Percentiles rank a stretch among this genome's conserved stretches.
Evolutionary conservation across 768 basidiomycete species (phyloP).

Genomic region (Tricholomella constricta): DNA sequence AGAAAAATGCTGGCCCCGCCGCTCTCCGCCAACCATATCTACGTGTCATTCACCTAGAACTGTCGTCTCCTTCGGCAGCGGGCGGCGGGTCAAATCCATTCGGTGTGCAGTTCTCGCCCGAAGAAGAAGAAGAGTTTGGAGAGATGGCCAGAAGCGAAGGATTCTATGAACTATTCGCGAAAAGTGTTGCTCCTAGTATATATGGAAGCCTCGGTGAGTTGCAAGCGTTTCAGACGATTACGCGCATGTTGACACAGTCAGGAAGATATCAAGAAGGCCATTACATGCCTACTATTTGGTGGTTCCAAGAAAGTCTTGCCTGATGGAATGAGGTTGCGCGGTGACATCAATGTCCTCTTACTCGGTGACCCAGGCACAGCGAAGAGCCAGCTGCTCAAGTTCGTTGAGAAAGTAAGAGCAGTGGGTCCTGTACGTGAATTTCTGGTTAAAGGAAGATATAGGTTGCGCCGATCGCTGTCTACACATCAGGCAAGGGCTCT

Average conservation of each 20-base stretch:
- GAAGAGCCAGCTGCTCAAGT: constrained; percentile 96
- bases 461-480: constrained; percentile 98
- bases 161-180: constrained; percentile 92
- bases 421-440: background rate
- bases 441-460: constrained; percentile 26
- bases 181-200: constrained; percentile 95
- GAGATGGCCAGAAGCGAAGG: constrained; percentile 86
- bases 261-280: constrained; percentile 96
- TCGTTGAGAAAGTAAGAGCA: constrained; percentile 84
- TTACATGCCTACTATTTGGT: constrained; percentile 93
- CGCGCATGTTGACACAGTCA: constrained; percentile 11
- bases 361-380: constrained; percentile 99
- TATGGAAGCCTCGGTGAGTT: constrained; percentile 86
- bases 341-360: constrained; percentile 96
- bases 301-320: constrained; percentile 97
- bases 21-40: constrained; percentile 95
- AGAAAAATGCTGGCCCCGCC: constrained; percentile 83
- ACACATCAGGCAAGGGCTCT: constrained; percentile 97
- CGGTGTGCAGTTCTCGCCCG: constrained; percentile 85
- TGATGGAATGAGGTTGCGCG: constrained; percentile 94
- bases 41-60: constrained; percentile 88
- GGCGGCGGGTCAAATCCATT: constrained; percentile 80
- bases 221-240: background rate
- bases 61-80: constrained; percentile 76
- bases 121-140: constrained; percentile 96